Base-by-base conservation (phyloP, 257 asterid genomes). In the Jacaranda copaia region DNA sequence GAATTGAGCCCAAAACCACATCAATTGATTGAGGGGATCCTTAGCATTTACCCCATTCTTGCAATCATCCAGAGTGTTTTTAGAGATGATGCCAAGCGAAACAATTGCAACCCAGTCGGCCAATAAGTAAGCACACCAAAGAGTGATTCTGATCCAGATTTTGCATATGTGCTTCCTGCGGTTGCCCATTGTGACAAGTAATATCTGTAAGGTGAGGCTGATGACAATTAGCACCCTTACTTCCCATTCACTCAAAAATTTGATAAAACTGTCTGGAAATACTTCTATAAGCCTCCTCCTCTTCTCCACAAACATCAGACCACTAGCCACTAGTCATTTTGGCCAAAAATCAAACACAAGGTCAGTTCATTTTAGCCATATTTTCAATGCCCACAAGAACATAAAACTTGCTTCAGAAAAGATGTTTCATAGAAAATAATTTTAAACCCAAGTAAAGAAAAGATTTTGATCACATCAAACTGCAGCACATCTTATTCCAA, bases 1-100 rank as follows among this genome's bases (percentile, higher is more conserved):
- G 84, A 88, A 88, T 9, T 85, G 89, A 60, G 92, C 85, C 92
- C 90, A 88, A 49, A 88, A 88, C 52, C 84, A 64, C 78, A 51
- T 75, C 49, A 87, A 64, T 19, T 84, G 81, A 36, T 77, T 74
- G 32, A 25, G 32, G 32, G 36, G 19, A 0, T 83, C 48, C n/a
- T 73, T 70, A 56, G 3, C 18, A 5, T 1, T 43, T 3, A 6
- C 20, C 1, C 19, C 43, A 46, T 40, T 52, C 14, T 25, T 39
- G 80, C 80, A 75, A 2, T 72, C 70, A 66, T 80, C 83, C 7
- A 85, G 53, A 46, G 85, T 81, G 77, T 75, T 75, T 59, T 85
- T 86, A 5, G 90, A 77, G 69, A 88, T 78, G 82, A 82, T 68
- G 8, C 92, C 89, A 6, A 86, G 88, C 0, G 85, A 56, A 18